Evolutionary conservation across 2,329 filamentous ascomycete species (phyloP).

Genomic region (Sclerotinia subarctica): DNA sequence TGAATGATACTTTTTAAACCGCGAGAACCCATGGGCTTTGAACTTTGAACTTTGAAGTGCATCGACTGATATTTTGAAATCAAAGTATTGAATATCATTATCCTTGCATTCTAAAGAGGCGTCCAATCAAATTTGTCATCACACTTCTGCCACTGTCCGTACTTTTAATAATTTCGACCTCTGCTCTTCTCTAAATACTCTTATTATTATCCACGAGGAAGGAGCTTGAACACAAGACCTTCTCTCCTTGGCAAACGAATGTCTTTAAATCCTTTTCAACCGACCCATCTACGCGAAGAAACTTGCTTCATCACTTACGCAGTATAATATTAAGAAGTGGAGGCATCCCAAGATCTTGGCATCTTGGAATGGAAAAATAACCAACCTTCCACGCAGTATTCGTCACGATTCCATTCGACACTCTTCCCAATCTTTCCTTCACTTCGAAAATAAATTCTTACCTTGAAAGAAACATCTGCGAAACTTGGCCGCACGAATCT

Average conservation of each 20-base stretch:
- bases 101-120: background rate
- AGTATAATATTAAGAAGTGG: conserved; percentile 7
- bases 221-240: background rate
- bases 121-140: background rate
- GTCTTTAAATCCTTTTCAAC: background rate
- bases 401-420: background rate
- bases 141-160: background rate
- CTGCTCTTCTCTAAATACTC: background rate
- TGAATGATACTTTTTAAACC: no score
- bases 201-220: background rate
- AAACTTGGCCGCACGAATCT: background rate
- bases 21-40: no score
- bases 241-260: background rate
- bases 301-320: conserved; percentile 10
- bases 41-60: no score
- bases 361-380: background rate
- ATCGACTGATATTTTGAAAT: background rate
- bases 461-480: conserved; percentile 4
- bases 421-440: background rate
- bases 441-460: background rate
- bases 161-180: background rate
- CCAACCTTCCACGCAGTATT: conserved; percentile 1
- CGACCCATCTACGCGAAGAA: background rate
- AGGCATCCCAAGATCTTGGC: conserved; percentile 14
- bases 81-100: background rate